Conservation (phyloP, 2,329 filamentous ascomycete species). For the Cordyceps militaris region DNA sequence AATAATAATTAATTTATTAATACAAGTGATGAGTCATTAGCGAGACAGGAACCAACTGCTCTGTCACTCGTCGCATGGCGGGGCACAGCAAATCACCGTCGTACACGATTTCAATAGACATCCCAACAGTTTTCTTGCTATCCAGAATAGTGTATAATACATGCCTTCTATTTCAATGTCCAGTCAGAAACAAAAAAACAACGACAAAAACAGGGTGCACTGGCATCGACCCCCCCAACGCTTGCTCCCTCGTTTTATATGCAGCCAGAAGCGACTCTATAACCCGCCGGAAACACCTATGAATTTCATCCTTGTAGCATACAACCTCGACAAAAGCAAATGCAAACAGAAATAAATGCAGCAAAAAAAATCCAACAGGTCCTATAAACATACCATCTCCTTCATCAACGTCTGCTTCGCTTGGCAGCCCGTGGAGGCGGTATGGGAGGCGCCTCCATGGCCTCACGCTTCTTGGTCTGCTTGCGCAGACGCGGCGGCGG, state of each 20-base stretch:
- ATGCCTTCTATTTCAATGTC: not conserved
- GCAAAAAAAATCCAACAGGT: not conserved
- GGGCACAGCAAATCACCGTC: too few species aligned
- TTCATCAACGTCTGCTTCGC: not conserved
- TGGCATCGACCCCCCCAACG: not conserved
- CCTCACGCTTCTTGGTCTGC: slow-evolving; percentile 45
- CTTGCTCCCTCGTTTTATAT: not conserved
- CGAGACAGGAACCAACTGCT: not conserved
- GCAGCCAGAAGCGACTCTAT: not conserved
- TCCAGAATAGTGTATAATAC: slow-evolving; percentile 4
- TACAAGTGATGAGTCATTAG: too few species aligned
- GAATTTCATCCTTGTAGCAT: not conserved
- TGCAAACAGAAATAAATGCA: not conserved
- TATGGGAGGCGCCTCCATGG: slow-evolving; percentile 23
- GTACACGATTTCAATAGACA: not conserved
- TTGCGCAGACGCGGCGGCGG: slow-evolving; percentile 45
- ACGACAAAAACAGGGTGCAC: not conserved
- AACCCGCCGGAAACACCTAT: not conserved
- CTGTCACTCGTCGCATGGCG: too few species aligned
- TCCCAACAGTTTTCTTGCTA: not conserved
- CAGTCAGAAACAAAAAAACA: not conserved
- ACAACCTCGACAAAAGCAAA: not conserved
- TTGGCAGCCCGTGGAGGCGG: not conserved
- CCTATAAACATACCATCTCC: not conserved
- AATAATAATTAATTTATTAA: too few species aligned